phyloP scores from a whole-genome alignment of 2,329 filamentous ascomycete genomes.

The Colletotrichum nymphaeae region DNA sequence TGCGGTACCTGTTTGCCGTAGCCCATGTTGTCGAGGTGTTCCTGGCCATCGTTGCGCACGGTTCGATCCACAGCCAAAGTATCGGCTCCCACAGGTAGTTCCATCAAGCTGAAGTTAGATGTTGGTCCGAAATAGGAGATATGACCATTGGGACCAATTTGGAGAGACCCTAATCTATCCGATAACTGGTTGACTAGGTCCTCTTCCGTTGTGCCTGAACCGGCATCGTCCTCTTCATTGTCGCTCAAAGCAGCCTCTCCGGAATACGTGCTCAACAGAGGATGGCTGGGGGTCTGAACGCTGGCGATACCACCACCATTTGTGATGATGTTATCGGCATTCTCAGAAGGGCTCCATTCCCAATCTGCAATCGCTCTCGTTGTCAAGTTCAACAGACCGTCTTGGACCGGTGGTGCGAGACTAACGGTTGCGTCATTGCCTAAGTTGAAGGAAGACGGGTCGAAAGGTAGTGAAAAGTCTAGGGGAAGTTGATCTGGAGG shows the following conservation, averaged over 20 bases:
- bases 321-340: not conserved
- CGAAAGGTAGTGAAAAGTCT: not conserved
- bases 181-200: conserved; percentile 42
- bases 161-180: conserved; percentile 40
- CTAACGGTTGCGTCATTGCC: not conserved
- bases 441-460: not conserved
- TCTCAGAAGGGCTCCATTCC: conserved; percentile 6
- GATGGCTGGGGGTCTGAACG: not conserved
- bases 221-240: conserved; percentile 36
- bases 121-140: conserved; percentile 42
- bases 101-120: conserved; percentile 42
- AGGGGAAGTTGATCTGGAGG: not conserved
- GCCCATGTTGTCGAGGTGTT: conserved; percentile 40
- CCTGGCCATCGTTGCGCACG: conserved; percentile 40
- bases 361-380: not conserved
- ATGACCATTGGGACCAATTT: conserved; percentile 40
- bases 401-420: not conserved
- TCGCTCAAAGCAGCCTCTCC: conserved; percentile 33
- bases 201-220: conserved; percentile 26
- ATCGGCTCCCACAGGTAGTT: conserved; percentile 39
- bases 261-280: not conserved
- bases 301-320: not conserved
- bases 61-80: conserved; percentile 40
- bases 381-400: not conserved
- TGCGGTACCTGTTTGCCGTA: conserved; percentile 35